A percentile compares a stretch with the other conserved stretches of the same genome.
phyloP scores from a whole-genome alignment of 2,329 filamentous ascomycete species.

The Escovopsis sp. region DNA sequence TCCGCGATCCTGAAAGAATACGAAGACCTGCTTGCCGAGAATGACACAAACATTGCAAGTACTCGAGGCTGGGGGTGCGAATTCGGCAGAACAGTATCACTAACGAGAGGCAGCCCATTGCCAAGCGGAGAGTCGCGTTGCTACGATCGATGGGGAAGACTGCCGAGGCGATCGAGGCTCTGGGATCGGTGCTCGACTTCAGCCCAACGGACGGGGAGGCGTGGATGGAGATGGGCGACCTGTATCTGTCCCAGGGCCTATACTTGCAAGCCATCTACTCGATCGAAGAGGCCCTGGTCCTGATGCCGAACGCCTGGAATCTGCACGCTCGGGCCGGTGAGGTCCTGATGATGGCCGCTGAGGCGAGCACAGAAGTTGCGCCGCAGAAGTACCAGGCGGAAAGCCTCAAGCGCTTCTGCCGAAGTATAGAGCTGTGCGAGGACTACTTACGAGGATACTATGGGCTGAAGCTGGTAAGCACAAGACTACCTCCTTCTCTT shows the following conservation, averaged over 20 bases:
- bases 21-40: constrained; percentile 55
- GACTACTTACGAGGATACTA: constrained; percentile 88
- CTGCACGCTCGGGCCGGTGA: constrained; percentile 81
- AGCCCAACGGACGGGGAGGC: constrained; percentile 83
- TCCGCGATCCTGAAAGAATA: constrained; percentile 63
- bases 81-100: constrained; percentile 5
- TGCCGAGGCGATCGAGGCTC: constrained; percentile 57
- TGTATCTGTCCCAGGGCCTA: constrained; percentile 68
- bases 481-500: not conserved
- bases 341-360: constrained; percentile 57
- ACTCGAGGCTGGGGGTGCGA: not conserved
- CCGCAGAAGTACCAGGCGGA: constrained; percentile 47
- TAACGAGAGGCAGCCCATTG: constrained; percentile 48
- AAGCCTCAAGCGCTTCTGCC: constrained; percentile 70
- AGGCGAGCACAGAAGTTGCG: constrained; percentile 25
- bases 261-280: constrained; percentile 76
- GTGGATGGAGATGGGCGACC: constrained; percentile 81
- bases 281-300: constrained; percentile 76
- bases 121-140: constrained; percentile 72
- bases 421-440: constrained; percentile 87
- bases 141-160: constrained; percentile 57
- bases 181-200: constrained; percentile 64
- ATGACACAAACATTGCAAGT: constrained; percentile 66
- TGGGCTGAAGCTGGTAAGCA: constrained; percentile 63
- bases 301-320: constrained; percentile 91